A percentile compares a stretch with the other conserved stretches of the same genome.
Conservation (phyloP, 2,329 filamentous ascomycete species). For the Coniochaeta sp. region DNA sequence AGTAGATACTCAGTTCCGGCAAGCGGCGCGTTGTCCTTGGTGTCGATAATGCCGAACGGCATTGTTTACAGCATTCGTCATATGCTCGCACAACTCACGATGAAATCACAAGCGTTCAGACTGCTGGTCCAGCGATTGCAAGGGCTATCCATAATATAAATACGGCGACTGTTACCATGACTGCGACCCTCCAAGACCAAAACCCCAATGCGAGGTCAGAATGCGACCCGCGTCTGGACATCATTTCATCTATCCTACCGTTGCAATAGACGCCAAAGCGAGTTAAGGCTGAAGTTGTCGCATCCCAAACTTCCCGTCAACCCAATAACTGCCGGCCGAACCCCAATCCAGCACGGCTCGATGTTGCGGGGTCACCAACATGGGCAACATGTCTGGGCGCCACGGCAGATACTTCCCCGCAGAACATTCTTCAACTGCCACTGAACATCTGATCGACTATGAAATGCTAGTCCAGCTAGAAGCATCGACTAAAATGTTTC, state of each 20-base stretch:
- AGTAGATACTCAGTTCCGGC: constrained; percentile 19
- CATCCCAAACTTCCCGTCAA: background rate
- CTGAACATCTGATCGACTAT: background rate
- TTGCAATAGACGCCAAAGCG: background rate
- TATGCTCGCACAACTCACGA: background rate
- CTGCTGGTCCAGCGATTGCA: background rate
- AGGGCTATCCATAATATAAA: background rate
- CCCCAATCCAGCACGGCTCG: background rate
- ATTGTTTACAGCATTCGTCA: constrained; percentile 1
- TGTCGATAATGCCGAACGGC: constrained; percentile 19
- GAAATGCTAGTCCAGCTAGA: background rate
- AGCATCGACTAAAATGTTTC: background rate
- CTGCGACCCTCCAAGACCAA: background rate
- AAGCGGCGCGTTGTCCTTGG: constrained; percentile 9
- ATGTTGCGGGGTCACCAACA: background rate
- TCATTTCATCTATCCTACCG: background rate
- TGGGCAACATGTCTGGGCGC: background rate
- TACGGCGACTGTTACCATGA: background rate
- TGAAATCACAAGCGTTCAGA: background rate
- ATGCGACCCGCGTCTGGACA: background rate
- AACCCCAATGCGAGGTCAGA: background rate
- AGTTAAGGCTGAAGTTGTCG: background rate
- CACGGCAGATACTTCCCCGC: background rate
- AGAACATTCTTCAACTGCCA: background rate
- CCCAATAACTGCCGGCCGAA: background rate